Percentiles rank a stretch among this genome's conserved stretches.
These are phyloP conservation scores for Paecilomyces sp. DNA, from an alignment of 2,329 filamentous ascomycete species.

Conservation along the genomic window DNA sequence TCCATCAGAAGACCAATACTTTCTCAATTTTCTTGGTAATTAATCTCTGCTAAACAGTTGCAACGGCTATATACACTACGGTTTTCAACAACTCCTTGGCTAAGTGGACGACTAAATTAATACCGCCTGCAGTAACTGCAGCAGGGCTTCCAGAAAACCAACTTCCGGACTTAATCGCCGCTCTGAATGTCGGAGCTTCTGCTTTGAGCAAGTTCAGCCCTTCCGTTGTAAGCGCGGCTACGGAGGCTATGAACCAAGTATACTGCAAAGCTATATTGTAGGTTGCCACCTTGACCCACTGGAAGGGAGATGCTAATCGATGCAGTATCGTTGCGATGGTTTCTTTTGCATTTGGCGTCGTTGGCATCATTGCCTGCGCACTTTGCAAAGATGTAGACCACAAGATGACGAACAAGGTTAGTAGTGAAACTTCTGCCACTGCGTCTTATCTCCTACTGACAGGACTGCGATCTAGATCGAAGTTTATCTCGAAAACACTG, in stretches of 20 bases:
- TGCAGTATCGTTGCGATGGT: slow-evolving; percentile 19
- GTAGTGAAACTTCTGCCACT: not conserved
- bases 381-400: slow-evolving; percentile 24
- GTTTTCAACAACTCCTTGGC: slow-evolving; percentile 33
- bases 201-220: slow-evolving; percentile 12
- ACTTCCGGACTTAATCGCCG: slow-evolving; percentile 22
- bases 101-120: slow-evolving; percentile 21
- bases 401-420: slow-evolving; percentile 29
- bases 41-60: slow-evolving; percentile 17
- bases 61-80: slow-evolving; percentile 35
- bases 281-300: slow-evolving; percentile 2
- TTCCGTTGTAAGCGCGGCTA: slow-evolving; percentile 12
- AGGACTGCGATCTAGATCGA: not conserved
- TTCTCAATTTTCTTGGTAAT: not conserved
- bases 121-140: slow-evolving; percentile 26
- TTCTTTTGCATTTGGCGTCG: slow-evolving; percentile 22
- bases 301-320: not conserved
- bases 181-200: slow-evolving; percentile 12
- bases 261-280: slow-evolving; percentile 20
- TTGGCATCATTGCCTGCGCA: slow-evolving; percentile 21
- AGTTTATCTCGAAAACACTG: not conserved
- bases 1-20: not conserved
- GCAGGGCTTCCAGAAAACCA: slow-evolving; percentile 27
- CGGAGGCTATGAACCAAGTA: slow-evolving; percentile 12
- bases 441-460: not conserved